Conservation (phyloP, 352 stramenopile genomes). For the Globisporangium heterothallicum region DNA sequence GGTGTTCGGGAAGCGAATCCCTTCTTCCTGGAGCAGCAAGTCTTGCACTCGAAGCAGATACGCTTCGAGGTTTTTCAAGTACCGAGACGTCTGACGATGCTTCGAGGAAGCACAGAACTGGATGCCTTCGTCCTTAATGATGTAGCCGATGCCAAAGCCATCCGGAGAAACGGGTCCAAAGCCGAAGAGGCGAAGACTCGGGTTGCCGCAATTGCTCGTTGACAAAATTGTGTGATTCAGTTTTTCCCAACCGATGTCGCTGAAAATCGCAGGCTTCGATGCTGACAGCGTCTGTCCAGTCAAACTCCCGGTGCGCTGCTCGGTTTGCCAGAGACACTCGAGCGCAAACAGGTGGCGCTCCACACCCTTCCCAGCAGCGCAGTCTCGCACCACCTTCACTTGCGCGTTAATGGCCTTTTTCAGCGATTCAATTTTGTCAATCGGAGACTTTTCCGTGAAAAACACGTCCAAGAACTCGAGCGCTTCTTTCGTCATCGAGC, state of each 20-base stretch:
- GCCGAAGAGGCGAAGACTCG: constrained; percentile 90
- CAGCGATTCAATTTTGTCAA: constrained; percentile 90
- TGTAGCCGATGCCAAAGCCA: constrained; percentile 96
- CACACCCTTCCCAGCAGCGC: constrained; percentile 86
- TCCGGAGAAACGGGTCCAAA: constrained; percentile 92
- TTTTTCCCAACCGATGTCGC: constrained; percentile 82
- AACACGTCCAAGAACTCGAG: constrained; percentile 89
- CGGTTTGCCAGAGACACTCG: constrained; percentile 82
- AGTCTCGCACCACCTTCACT: constrained; percentile 87
- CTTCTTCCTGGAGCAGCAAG: constrained; percentile 71
- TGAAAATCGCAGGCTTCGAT: constrained; percentile 77
- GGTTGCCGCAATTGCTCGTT: constrained; percentile 96
- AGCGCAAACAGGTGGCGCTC: constrained; percentile 94
- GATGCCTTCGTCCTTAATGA: constrained; percentile 95
- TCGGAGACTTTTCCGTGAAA: constrained; percentile 62
- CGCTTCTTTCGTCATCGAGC: constrained; percentile 88
- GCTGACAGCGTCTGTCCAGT: constrained; percentile 17
- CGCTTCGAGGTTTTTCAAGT: constrained; percentile 75
- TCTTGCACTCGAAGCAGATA: constrained; percentile 79
- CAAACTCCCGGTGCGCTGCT: constrained; percentile 27
- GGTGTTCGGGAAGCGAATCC: constrained; percentile 68
- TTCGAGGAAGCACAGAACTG: constrained; percentile 84
- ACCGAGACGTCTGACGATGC: constrained; percentile 79
- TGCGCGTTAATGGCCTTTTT: constrained; percentile 83
- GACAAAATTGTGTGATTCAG: constrained; percentile 95